Evolutionary conservation across 305 asterid genomes (phyloP).

Genomic region (Plantago coronopus): DNA sequence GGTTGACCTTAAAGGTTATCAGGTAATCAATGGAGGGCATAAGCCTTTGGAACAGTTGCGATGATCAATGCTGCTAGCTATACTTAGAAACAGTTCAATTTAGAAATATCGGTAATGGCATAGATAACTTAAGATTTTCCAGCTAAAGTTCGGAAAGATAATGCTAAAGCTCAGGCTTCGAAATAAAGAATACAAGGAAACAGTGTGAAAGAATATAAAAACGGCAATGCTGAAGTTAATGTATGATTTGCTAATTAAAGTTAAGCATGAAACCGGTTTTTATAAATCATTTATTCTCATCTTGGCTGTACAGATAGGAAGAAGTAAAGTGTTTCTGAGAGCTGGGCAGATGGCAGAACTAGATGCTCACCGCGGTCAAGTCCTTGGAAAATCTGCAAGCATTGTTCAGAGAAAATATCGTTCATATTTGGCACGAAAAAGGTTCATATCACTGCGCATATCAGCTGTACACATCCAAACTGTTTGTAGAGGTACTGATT

Average conservation of each 20-base stretch:
- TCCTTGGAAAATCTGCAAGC: conserved; percentile 72
- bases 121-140: no score
- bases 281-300: conserved; percentile 14
- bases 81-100: no score
- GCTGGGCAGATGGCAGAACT: conserved; percentile 96
- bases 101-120: no score
- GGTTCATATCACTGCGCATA: conserved; percentile 39
- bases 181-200: no score
- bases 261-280: no score
- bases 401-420: conserved; percentile 63
- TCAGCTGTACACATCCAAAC: conserved; percentile 66
- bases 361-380: conserved; percentile 57
- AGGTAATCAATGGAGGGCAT: conserved; percentile 42
- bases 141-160: no score
- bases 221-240: no score
- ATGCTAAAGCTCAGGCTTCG: no score
- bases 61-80: no score
- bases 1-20: conserved; percentile 65
- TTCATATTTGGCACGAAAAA: conserved; percentile 46
- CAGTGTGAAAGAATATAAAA: no score
- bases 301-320: conserved; percentile 67
- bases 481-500: conserved; percentile 64
- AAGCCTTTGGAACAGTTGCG: no score
- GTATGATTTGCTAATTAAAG: no score
- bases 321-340: conserved; percentile 87